A percentile compares a stretch with the other conserved stretches of the same genome.
These are phyloP conservation scores for Hypoxylon sp. DNA, from an alignment of 2,329 filamentous ascomycete species.

Conservation along the genomic window DNA sequence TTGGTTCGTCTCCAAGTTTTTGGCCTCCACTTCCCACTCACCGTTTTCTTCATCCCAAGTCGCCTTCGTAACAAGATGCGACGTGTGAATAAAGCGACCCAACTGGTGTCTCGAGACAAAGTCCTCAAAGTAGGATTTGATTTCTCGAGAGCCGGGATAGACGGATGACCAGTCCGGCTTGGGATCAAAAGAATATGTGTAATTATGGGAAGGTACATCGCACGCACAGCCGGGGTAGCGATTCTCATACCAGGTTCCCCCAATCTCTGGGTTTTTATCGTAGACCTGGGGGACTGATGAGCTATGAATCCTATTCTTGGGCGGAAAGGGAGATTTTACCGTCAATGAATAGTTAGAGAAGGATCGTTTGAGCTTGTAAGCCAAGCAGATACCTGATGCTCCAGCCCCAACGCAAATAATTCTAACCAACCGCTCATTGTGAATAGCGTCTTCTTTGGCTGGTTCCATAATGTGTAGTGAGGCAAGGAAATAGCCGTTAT, in stretches of 20 bases:
- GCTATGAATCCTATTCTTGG: background rate
- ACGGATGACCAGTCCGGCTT: slow-evolving; percentile 60
- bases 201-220: slow-evolving; percentile 67
- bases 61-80: slow-evolving; percentile 51
- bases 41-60: slow-evolving; percentile 57
- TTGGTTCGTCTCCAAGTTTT: slow-evolving; percentile 51
- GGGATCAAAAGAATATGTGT: slow-evolving; percentile 66
- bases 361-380: slow-evolving; percentile 63
- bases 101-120: slow-evolving; percentile 60
- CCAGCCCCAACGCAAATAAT: slow-evolving; percentile 64
- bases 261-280: slow-evolving; percentile 64
- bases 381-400: slow-evolving; percentile 62
- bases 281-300: slow-evolving; percentile 54
- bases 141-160: slow-evolving; percentile 61
- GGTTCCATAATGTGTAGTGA: slow-evolving; percentile 24
- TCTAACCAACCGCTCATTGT: slow-evolving; percentile 41
- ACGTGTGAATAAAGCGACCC: slow-evolving; percentile 53
- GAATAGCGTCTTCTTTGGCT: slow-evolving; percentile 35
- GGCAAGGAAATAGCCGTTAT: no score
- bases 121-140: slow-evolving; percentile 60
- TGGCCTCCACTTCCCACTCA: slow-evolving; percentile 55
- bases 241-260: slow-evolving; percentile 69
- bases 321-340: slow-evolving; percentile 14
- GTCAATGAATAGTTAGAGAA: slow-evolving; percentile 59
- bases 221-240: slow-evolving; percentile 63